phyloP scores from a whole-genome alignment of 1,284 basidiomycete genomes.

The Puccinia sorghi region DNA sequence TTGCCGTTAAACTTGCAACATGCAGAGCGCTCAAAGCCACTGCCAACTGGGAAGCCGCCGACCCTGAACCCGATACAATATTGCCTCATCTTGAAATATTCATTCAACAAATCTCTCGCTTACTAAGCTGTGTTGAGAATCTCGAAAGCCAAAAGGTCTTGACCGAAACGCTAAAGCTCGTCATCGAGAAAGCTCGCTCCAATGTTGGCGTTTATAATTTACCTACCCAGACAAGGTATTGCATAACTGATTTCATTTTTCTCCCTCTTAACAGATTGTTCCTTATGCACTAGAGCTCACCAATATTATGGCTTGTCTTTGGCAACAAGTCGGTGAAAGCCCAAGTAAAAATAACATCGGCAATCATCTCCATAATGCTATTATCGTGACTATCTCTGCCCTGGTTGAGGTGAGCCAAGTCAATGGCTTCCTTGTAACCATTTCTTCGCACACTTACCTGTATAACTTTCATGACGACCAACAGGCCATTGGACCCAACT shows the following conservation, averaged over 20 bases:
- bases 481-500: conserved; percentile 26
- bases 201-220: background rate
- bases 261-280: conserved; percentile 9
- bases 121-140: conserved; percentile 40
- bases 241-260: background rate
- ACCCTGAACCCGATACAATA: conserved; percentile 12
- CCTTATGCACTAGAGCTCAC: conserved; percentile 34
- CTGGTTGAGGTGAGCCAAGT: conserved; percentile 31
- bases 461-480: background rate
- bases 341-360: conserved; percentile 42
- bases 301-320: conserved; percentile 29
- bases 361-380: conserved; percentile 38
- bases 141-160: conserved; percentile 42
- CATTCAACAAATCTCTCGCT: conserved; percentile 32
- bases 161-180: conserved; percentile 34
- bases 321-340: conserved; percentile 44
- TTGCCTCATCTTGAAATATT: conserved; percentile 22
- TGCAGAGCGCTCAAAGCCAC: conserved; percentile 37
- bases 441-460: background rate
- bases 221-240: background rate
- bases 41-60: conserved; percentile 34
- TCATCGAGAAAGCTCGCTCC: conserved; percentile 37
- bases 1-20: conserved; percentile 40
- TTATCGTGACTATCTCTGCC: conserved; percentile 37
- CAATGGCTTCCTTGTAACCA: background rate